A percentile compares a stretch with the other conserved stretches of the same genome.
Evolutionary conservation across 805 yeast species (phyloP).

Genomic region (Maudiozyma turicensis): DNA sequence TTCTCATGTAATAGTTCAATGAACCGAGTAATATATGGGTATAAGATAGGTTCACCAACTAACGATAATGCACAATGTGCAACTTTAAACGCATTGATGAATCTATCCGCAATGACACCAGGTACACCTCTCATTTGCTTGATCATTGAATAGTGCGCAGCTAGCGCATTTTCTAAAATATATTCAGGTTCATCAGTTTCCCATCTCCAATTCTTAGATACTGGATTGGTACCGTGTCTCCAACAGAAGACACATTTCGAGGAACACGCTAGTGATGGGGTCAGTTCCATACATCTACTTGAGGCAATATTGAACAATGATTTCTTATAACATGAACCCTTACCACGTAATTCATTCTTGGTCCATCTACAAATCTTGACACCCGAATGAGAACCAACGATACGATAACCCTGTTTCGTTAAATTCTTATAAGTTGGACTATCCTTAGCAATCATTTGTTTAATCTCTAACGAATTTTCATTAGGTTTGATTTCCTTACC

Average conservation of each 20-base stretch:
- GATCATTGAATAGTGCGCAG: constrained; percentile 84
- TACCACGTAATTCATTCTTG: constrained; percentile 83
- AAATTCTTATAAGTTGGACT: constrained; percentile 83
- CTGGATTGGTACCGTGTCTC: constrained; percentile 97
- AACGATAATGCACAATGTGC: constrained; percentile 86
- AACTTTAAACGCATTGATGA: constrained; percentile 82
- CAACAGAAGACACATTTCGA: constrained; percentile 95
- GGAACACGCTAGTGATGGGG: constrained; percentile 88
- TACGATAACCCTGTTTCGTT: constrained; percentile 88
- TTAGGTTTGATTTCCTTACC: constrained; percentile 20
- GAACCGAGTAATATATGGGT: constrained; percentile 83
- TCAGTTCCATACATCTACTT: constrained; percentile 91
- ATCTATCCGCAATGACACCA: constrained; percentile 81
- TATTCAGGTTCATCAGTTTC: constrained; percentile 83
- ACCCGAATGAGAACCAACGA: constrained; percentile 91
- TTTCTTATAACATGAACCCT: constrained; percentile 89
- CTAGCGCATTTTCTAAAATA: constrained; percentile 74
- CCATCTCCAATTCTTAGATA: constrained; percentile 95
- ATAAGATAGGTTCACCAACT: constrained; percentile 92
- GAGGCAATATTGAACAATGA: constrained; percentile 87
- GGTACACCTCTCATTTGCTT: constrained; percentile 95
- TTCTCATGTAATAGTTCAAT: constrained; percentile 69
- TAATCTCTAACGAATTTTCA: constrained; percentile 30
- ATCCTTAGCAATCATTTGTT: constrained; percentile 82
- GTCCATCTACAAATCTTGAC: constrained; percentile 96